phyloP scores from a whole-genome alignment of 2,329 filamentous ascomycete genomes.

The Aurifilum marmelostoma region DNA sequence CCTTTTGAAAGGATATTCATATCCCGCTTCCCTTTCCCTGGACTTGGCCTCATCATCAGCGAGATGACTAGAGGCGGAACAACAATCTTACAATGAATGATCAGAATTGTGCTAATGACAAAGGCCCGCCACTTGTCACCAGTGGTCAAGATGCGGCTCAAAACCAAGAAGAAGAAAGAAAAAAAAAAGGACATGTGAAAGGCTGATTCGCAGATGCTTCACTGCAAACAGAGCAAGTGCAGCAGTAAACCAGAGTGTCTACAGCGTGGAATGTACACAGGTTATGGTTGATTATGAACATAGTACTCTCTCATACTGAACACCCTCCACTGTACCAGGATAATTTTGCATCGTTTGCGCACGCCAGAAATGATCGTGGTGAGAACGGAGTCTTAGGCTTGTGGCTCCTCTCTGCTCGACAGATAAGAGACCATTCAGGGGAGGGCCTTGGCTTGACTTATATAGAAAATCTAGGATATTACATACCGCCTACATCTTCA shows the following conservation, averaged over 20 bases:
- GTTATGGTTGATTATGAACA: background rate
- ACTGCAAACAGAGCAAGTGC: background rate
- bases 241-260: background rate
- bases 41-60: background rate
- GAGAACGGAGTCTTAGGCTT: background rate
- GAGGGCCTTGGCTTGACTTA: background rate
- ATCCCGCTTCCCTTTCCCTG: fast-evolving
- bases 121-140: background rate
- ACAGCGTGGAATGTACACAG: background rate
- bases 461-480: no score
- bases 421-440: background rate
- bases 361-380: background rate
- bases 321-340: background rate
- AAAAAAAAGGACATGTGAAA: no score
- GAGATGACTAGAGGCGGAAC: background rate
- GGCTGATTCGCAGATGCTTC: background rate
- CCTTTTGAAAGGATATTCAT: fast-evolving
- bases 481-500: no score
- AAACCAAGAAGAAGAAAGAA: no score
- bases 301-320: background rate
- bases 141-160: no score
- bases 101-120: background rate
- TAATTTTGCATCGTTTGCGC: background rate
- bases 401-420: background rate
- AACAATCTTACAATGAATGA: background rate